Base-by-base conservation (phyloP, 306 rosid species). In the Arachis stenosperma region DNA sequence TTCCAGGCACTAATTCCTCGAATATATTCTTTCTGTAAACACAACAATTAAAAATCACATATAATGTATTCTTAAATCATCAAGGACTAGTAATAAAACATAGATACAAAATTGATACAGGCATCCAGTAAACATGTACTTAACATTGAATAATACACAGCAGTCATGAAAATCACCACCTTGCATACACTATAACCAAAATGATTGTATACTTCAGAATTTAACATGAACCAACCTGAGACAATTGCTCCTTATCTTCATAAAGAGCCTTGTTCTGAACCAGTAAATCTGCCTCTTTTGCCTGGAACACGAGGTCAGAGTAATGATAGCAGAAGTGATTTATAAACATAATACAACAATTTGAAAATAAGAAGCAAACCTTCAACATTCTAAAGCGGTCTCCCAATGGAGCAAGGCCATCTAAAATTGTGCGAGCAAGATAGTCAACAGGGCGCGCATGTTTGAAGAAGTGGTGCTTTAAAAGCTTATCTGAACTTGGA, bases 1-100 rank as follows among this genome's bases (percentile, higher is more conserved):
- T 94, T 91, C 99, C 99, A 94, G 78, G 97, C 99, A 88, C 99
- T 94, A 80, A 94, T 94, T 83, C 99, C 99, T 78, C 96, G 93
- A 62, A 94, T 94, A 84, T 94, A 94, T 82, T 91, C 97, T 89
- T 94, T 96, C 99, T 94, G 95, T 50, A 63, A 51, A 66, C 56
- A 61, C n/a, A 80, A 43, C 37, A 78, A 71, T 73, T 61, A 55
- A 44, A 55, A 40, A 10, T 74, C 54, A 73, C 70, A 78, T 54
- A 14, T 44, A 70, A 48, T 51, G 70, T 11, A 56, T 70, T 52
- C 55, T 69, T 13, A 72, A 66, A 61, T 41, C 65, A n/a, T 40
- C 9, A 42, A 72, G 64, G 51, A 61, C 40, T 55, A 59, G 37
- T 30, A 73, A 46, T 22, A n/a, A 68, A 68, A 27, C 46, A 50